Evolutionary conservation across 1,284 basidiomycete species (phyloP).

Genomic region (Cryptococcus hybrid): DNA sequence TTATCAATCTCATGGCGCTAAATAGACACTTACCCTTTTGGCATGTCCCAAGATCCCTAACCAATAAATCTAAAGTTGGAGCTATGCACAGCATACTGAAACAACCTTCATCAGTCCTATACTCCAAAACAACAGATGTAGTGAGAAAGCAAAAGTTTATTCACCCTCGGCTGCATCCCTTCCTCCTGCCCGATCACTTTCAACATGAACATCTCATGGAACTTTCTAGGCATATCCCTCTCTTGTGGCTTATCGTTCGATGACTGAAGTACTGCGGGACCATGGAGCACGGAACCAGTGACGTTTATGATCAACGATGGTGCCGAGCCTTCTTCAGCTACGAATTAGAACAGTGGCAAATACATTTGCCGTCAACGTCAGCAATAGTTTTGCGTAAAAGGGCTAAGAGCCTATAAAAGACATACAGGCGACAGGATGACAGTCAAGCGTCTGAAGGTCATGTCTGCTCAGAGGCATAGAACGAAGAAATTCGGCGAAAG

Average conservation of each 20-base stretch:
- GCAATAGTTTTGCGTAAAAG: neutral
- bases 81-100: conserved; percentile 41
- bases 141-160: neutral
- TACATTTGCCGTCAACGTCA: neutral
- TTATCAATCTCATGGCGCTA: too few species aligned
- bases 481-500: conserved; percentile 34
- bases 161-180: conserved; percentile 44
- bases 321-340: conserved; percentile 21
- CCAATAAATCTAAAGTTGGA: conserved; percentile 46
- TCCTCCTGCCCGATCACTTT: conserved; percentile 33
- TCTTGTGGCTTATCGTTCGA: conserved; percentile 7
- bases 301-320: conserved; percentile 43
- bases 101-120: neutral
- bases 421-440: conserved; percentile 39
- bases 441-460: conserved; percentile 45
- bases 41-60: neutral
- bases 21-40: neutral
- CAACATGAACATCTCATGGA: conserved; percentile 45
- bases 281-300: conserved; percentile 43
- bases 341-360: neutral
- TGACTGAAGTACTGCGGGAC: conserved; percentile 29
- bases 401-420: neutral
- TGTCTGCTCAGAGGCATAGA: conserved; percentile 39
- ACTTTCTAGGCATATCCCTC: conserved; percentile 39
- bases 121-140: neutral